These are phyloP conservation scores for Diplogelasinospora grovesii DNA, from an alignment of 495 filamentous ascomycete genomes.

Conservation along the genomic window DNA sequence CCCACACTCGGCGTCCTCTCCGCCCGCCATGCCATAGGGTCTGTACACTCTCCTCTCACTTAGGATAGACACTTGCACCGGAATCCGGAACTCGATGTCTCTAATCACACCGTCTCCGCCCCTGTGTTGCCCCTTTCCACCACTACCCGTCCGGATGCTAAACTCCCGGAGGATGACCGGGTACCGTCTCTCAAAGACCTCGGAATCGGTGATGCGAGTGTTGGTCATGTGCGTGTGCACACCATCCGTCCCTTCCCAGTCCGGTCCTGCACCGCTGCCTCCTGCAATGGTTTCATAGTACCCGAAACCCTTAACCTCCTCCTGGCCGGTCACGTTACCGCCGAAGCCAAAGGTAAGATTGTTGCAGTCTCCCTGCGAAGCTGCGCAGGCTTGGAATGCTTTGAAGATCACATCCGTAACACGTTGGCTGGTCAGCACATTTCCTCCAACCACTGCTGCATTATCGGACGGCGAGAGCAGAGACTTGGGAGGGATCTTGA, in stretches of 20 bases:
- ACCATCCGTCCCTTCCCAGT: conserved; percentile 83
- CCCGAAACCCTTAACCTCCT: conserved; percentile 69
- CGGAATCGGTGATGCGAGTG: conserved; percentile 91
- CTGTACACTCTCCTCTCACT: conserved; percentile 80
- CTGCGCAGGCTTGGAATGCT: conserved; percentile 85
- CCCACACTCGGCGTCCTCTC: conserved; percentile 70
- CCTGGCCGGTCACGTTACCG: conserved; percentile 59
- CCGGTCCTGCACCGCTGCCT: conserved; percentile 78
- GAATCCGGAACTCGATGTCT: conserved; percentile 90
- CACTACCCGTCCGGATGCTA: conserved; percentile 59
- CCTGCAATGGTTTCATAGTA: conserved; percentile 98
- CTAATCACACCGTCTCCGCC: conserved; percentile 88
- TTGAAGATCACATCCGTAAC: conserved; percentile 92
- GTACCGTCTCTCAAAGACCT: conserved; percentile 93
- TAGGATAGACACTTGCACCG: conserved; percentile 82
- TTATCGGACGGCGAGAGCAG: conserved; percentile 82
- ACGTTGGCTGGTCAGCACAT: conserved; percentile 84
- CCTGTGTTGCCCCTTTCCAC: conserved; percentile 65
- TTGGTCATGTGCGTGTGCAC: conserved; percentile 99
- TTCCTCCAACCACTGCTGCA: conserved; percentile 92
- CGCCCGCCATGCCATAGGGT: conserved; percentile 87
- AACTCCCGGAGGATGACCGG: conserved; percentile 84
- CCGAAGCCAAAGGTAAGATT: conserved; percentile 84
- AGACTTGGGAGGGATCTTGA: conserved; percentile 73
- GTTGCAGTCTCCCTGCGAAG: conserved; percentile 88